Percentiles rank a stretch among this genome's conserved stretches.
These are phyloP conservation scores for Cladophialophora immunda DNA, from an alignment of 2,329 filamentous ascomycete species.

Conservation along the genomic window DNA sequence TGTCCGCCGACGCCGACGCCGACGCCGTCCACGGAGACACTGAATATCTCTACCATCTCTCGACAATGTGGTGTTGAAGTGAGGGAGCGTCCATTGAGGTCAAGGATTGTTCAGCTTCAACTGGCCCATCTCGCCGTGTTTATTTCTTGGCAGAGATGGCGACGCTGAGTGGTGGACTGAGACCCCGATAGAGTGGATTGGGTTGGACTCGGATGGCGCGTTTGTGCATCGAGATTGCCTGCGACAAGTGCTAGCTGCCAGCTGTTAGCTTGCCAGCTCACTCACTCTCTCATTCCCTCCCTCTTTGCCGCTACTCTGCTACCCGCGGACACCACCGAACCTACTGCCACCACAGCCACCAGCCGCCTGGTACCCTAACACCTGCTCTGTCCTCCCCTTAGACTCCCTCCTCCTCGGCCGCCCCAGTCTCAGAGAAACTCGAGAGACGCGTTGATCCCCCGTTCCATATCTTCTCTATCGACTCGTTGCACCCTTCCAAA, in stretches of 20 bases:
- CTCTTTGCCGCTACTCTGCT: background rate
- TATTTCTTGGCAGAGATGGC: conserved; percentile 21
- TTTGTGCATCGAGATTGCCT: conserved; percentile 17
- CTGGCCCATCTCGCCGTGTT: background rate
- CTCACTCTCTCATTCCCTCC: background rate
- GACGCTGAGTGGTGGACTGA: conserved; percentile 26
- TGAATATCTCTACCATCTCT: background rate
- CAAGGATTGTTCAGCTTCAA: background rate
- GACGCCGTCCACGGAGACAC: background rate
- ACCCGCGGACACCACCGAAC: background rate
- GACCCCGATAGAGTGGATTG: background rate
- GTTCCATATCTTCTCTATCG: background rate
- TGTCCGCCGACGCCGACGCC: background rate
- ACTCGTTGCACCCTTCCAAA: no score
- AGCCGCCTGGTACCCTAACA: background rate
- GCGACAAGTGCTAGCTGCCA: background rate
- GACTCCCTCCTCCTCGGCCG: background rate
- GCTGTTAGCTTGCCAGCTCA: conserved; percentile 1
- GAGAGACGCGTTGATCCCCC: background rate
- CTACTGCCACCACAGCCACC: background rate
- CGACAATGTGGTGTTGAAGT: background rate
- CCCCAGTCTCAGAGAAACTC: background rate
- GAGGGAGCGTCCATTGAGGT: background rate
- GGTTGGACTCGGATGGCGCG: background rate
- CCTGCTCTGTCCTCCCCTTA: background rate